Conservation (phyloP, 1,284 basidiomycete genomes). For the Microbotryum silenes-acaulis region DNA sequence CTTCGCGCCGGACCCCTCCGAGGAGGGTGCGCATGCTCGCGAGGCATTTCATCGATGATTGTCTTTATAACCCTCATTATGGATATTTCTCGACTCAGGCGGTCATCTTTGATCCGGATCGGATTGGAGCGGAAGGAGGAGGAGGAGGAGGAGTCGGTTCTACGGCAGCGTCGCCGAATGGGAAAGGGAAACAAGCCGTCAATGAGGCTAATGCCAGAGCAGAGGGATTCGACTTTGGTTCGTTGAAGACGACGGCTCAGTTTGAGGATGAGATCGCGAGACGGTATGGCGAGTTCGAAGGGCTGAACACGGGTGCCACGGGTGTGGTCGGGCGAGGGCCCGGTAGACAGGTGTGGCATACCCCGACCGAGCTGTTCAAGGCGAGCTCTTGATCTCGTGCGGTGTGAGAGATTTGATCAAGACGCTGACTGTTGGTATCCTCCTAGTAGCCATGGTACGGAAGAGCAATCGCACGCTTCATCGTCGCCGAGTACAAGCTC, state of each 20-base stretch:
- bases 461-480: constrained; percentile 75
- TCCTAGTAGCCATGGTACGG: constrained; percentile 78
- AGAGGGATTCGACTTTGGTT: constrained; percentile 58
- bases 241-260: constrained; percentile 59
- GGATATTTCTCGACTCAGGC: constrained; percentile 94
- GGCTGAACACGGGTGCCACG: constrained; percentile 39
- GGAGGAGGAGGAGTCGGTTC: neutral
- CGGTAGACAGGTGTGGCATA: constrained; percentile 95
- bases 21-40: constrained; percentile 84
- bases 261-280: constrained; percentile 74
- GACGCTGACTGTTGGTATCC: neutral
- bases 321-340: constrained; percentile 51
- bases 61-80: constrained; percentile 92
- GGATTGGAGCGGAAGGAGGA: constrained; percentile 12
- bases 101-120: constrained; percentile 67
- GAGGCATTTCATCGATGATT: constrained; percentile 94
- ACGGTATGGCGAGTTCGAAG: constrained; percentile 59
- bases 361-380: constrained; percentile 95
- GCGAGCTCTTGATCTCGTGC: constrained; percentile 46
- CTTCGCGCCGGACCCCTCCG: constrained; percentile 57
- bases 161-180: constrained; percentile 28
- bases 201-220: constrained; percentile 20
- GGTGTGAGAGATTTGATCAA: neutral
- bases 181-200: constrained; percentile 37
- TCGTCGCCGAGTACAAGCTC: constrained; percentile 82